Percentiles rank a stretch among this genome's conserved stretches.
phyloP scores from a whole-genome alignment of 805 yeast species.

The Monosporozyma solicola region DNA sequence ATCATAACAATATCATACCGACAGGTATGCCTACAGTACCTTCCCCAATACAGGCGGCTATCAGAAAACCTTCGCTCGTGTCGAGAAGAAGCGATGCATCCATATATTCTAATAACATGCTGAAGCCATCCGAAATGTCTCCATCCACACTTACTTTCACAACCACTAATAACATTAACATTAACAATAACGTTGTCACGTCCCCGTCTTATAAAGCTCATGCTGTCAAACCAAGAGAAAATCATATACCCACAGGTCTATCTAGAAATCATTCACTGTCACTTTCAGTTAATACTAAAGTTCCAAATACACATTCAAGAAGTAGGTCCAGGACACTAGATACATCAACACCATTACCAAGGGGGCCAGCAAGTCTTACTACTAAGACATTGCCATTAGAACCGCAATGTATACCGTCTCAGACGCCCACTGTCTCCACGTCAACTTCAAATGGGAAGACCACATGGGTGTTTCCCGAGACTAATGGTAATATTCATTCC shows the following conservation, averaged over 20 bases:
- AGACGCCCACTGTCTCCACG: neutral
- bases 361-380: neutral
- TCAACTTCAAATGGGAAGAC: slow-evolving; percentile 2
- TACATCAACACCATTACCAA: slow-evolving; percentile 9
- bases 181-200: neutral
- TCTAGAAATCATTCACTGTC: slow-evolving; percentile 16
- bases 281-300: slow-evolving; percentile 17
- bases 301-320: slow-evolving; percentile 5
- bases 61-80: slow-evolving; percentile 2
- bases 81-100: slow-evolving; percentile 18
- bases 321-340: slow-evolving; percentile 15
- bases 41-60: neutral
- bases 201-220: neutral
- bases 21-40: neutral
- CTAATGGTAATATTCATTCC: slow-evolving; percentile 1
- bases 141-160: neutral
- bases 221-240: neutral
- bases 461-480: slow-evolving; percentile 11
- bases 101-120: slow-evolving; percentile 7
- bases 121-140: neutral
- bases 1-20: neutral
- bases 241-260: neutral
- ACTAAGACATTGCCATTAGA: neutral
- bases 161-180: neutral
- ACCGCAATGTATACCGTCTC: neutral